These are phyloP conservation scores for Cladosporium sp. DNA, from an alignment of 2,329 filamentous ascomycete species.

Conservation along the genomic window DNA sequence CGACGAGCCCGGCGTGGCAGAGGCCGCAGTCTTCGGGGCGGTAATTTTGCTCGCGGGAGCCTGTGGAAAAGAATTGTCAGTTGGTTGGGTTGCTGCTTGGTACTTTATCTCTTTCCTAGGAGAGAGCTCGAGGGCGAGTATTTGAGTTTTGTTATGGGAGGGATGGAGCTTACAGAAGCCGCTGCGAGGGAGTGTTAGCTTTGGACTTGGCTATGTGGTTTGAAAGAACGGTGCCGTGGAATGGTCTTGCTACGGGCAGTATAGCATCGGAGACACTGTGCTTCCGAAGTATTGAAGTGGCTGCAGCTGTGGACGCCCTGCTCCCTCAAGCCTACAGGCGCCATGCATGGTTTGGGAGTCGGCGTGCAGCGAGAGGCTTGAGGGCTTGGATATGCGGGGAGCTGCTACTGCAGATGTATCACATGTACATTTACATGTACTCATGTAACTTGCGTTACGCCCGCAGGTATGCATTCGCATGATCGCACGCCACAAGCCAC, in stretches of 20 bases:
- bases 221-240: background rate
- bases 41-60: constrained; percentile 76
- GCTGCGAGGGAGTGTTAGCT: constrained; percentile 15
- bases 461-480: background rate
- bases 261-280: background rate
- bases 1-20: constrained; percentile 70
- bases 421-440: background rate
- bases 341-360: background rate
- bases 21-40: constrained; percentile 72
- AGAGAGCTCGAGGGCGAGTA: background rate
- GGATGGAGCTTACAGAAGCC: constrained; percentile 20
- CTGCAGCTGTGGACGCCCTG: constrained; percentile 3
- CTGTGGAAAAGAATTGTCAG: constrained; percentile 34
- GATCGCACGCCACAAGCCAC: background rate
- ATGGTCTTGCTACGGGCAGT: background rate
- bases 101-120: background rate
- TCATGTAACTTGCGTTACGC: background rate
- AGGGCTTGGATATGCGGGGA: constrained; percentile 7
- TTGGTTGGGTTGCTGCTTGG: background rate
- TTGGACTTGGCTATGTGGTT: background rate
- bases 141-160: background rate
- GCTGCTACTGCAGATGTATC: background rate
- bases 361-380: background rate
- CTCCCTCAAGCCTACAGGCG: constrained; percentile 5
- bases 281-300: constrained; percentile 3